Evolutionary conservation across 2,329 filamentous ascomycete genomes (phyloP), one percentile per base, ranked within the genome.

Genomic region (Curvularia hawaiiensis): DNA sequence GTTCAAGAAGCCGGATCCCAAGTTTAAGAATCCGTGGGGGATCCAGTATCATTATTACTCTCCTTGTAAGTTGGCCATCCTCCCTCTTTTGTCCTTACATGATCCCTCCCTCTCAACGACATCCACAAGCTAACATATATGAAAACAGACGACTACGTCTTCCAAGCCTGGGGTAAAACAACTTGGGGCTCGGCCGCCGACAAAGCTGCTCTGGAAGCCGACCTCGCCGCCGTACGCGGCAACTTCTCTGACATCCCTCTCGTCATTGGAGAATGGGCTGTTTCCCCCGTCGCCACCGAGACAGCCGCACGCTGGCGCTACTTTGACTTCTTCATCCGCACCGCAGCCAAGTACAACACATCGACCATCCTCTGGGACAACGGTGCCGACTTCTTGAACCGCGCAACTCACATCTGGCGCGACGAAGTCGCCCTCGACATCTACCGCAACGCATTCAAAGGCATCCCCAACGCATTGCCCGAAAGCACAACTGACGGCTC

Each of bases 41-140:
- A 78, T 87, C 30, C 84, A 87, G 66, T 86, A 84, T 66, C 85
- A 88, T 65, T 87, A 86, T 71, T 88, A 87, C 72, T 80, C 78
- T 9, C 84, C 83, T 11, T 85, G 82, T 72, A 80, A 81, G 68
- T 63, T 30, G 18, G 7, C 16, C 6, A 38, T 5, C 14, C 35
- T 38, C 22, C 22, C 22, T 38, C 14, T 3, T 38, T 38, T 38
- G 6, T 38, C 2, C 26, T n/a, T 38, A 38, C 16, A 38, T 38
- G 6, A 4, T 38, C 35, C 5, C 12, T 22, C n/a, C 18, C 7
- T 26, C 7, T n/a, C 28, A 35, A 28, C 5, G 0, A 16, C n/a
- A 5, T 22, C 14, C 35, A 9, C 22, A 22, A 12, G 33, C 44
- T 38, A 22, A 50, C 35, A 6, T 28, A 43, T 10, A n/a, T 3